Percentiles rank a stretch among this genome's conserved stretches.
Evolutionary conservation across 805 yeast species (phyloP).

Genomic region (Monosporozyma aerobia): DNA sequence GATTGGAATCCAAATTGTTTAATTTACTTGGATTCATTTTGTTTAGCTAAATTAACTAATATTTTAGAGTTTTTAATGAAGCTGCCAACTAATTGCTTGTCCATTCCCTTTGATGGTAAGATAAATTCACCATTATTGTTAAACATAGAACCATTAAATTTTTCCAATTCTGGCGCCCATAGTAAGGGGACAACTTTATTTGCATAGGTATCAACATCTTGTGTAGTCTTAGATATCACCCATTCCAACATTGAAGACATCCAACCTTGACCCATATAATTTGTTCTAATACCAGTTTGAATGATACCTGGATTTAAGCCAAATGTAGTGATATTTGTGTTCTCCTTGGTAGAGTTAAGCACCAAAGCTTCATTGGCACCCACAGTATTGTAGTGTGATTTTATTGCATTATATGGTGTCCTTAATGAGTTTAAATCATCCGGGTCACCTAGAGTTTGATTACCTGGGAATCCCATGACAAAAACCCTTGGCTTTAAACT

Average conservation of each 20-base stretch:
- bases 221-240: slow-evolving; percentile 25
- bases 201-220: slow-evolving; percentile 31
- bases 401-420: slow-evolving; percentile 19
- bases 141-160: slow-evolving; percentile 25
- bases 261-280: slow-evolving; percentile 27
- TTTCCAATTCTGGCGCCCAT: slow-evolving; percentile 25
- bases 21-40: not conserved
- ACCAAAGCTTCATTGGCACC: slow-evolving; percentile 36
- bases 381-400: slow-evolving; percentile 35
- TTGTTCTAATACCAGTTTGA: slow-evolving; percentile 30
- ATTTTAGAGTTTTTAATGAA: slow-evolving; percentile 20
- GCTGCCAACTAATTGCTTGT: slow-evolving; percentile 23
- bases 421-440: slow-evolving; percentile 31
- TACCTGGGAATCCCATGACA: slow-evolving; percentile 35
- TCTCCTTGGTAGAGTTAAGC: slow-evolving; percentile 9
- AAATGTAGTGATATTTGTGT: slow-evolving; percentile 19
- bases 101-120: slow-evolving; percentile 23
- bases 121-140: slow-evolving; percentile 26
- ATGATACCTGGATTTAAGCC: slow-evolving; percentile 37
- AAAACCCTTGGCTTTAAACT: slow-evolving; percentile 28
- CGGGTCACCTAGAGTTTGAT: slow-evolving; percentile 25
- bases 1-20: no score
- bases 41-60: slow-evolving; percentile 6
- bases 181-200: slow-evolving; percentile 25
- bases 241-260: slow-evolving; percentile 22